Percentiles rank a stretch among this genome's conserved stretches.
Conservation (phyloP, 2,329 filamentous ascomycete genomes). For the Pseudocercospora pini-densiflorae region DNA sequence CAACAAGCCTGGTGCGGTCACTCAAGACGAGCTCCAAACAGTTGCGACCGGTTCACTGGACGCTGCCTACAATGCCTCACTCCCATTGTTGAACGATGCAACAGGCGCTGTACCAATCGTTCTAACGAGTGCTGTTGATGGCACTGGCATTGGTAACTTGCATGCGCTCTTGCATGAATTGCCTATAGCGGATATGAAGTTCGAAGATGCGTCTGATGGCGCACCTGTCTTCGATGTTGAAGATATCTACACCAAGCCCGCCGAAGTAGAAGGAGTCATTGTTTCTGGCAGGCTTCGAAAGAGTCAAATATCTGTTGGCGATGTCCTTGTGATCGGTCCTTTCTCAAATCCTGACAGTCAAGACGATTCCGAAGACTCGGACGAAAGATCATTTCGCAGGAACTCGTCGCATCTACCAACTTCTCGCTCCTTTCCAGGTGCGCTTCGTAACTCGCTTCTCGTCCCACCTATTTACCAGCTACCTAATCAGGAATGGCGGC, state of each 20-base stretch:
- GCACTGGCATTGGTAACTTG: conserved; percentile 77
- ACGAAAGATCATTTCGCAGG: conserved; percentile 36
- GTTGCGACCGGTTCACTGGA: conserved; percentile 61
- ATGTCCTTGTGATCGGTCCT: conserved; percentile 78
- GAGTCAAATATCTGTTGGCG: conserved; percentile 76
- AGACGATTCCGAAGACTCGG: conserved; percentile 44
- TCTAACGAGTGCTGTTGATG: conserved; percentile 84
- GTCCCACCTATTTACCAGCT: conserved; percentile 30
- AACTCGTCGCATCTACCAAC: conserved; percentile 40
- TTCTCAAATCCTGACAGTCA: conserved; percentile 46
- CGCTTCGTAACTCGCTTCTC: conserved; percentile 41
- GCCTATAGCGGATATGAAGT: conserved; percentile 59
- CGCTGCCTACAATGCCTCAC: conserved; percentile 59
- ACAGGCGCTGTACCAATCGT: conserved; percentile 74
- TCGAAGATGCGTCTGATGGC: conserved; percentile 48
- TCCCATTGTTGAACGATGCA: conserved; percentile 54
- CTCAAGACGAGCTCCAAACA: conserved; percentile 61
- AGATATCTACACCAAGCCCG: conserved; percentile 75
- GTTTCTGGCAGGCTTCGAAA: conserved; percentile 84
- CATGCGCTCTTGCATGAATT: conserved; percentile 81
- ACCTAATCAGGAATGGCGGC: conserved; percentile 71
- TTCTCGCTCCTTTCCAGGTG: conserved; percentile 55
- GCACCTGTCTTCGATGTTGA: conserved; percentile 79
- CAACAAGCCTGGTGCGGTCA: conserved; percentile 31
- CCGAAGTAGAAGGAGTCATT: conserved; percentile 54